These are phyloP conservation scores for Magnolia sinica DNA, from an alignment of 164 flowering plant genomes.

Conservation along the genomic window DNA sequence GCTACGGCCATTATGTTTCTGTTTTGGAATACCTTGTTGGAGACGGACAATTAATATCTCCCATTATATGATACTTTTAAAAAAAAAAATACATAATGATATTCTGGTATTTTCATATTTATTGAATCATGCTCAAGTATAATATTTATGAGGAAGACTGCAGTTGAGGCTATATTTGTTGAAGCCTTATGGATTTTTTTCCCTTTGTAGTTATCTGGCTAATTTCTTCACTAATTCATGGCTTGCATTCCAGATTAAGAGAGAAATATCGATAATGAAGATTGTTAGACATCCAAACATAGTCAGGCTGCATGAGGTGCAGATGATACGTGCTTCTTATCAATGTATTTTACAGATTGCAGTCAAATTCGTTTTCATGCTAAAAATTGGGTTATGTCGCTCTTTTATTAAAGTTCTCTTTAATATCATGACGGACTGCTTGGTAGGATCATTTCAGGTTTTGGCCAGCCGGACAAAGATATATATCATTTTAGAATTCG, in stretches of 20 bases:
- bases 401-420: neutral
- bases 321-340: slow-evolving; percentile 1
- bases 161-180: too few species aligned
- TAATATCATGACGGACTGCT: neutral
- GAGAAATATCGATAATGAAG: slow-evolving; percentile 99
- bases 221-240: neutral
- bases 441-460: slow-evolving; percentile 42
- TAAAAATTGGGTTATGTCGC: neutral
- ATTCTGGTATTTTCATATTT: neutral
- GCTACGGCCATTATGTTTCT: too few species aligned
- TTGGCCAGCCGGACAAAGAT: slow-evolving; percentile 85
- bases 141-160: too few species aligned
- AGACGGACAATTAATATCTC: too few species aligned
- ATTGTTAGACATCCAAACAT: slow-evolving; percentile 94
- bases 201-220: neutral
- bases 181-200: too few species aligned
- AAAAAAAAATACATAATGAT: too few species aligned
- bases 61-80: too few species aligned
- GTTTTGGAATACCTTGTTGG: too few species aligned
- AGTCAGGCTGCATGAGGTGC: slow-evolving; percentile 88
- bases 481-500: slow-evolving; percentile 82
- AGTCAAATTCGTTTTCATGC: neutral
- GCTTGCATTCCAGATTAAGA: slow-evolving; percentile 67
- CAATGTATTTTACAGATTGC: neutral
- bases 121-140: too few species aligned